phyloP scores from a whole-genome alignment of 768 basidiomycete species.

The Coprinellus micaceus region DNA sequence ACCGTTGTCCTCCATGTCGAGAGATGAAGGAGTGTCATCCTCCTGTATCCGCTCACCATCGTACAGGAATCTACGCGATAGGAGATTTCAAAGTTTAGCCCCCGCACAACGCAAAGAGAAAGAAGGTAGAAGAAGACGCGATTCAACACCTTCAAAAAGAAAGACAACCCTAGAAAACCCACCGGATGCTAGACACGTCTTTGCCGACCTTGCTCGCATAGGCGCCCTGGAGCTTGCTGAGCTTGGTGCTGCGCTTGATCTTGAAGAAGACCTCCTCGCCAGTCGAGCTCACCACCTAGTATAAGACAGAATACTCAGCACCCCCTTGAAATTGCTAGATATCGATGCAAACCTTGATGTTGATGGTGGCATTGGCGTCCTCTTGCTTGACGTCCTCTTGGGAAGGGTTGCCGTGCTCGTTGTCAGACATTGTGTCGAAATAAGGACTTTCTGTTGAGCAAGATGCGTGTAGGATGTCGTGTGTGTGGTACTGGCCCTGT shows the following conservation, averaged over 20 bases:
- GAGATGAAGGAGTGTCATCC: conserved; percentile 78
- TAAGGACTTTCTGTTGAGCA: not conserved
- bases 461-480: too few relatives aligned
- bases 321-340: not conserved
- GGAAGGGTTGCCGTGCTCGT: conserved; percentile 31
- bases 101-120: conserved; percentile 2
- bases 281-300: conserved; percentile 70
- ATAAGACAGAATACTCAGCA: conserved; percentile 8
- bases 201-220: conserved; percentile 93
- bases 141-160: too few relatives aligned
- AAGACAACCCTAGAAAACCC: conserved; percentile 24
- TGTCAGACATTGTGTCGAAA: conserved; percentile 48
- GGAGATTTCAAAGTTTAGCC: conserved; percentile 1
- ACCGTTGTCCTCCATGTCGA: conserved; percentile 93
- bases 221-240: conserved; percentile 89
- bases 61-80: conserved; percentile 72
- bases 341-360: conserved; percentile 61
- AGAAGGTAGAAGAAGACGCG: conserved; percentile 3
- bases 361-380: conserved; percentile 64
- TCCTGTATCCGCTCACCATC: conserved; percentile 85
- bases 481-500: not conserved
- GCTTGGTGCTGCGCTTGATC: conserved; percentile 89
- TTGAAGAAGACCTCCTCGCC: conserved; percentile 96
- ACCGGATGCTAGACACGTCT: conserved; percentile 86
- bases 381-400: conserved; percentile 51